phyloP scores from a whole-genome alignment of 1,284 basidiomycete species.

The Cystobasidiaceae sp. region DNA sequence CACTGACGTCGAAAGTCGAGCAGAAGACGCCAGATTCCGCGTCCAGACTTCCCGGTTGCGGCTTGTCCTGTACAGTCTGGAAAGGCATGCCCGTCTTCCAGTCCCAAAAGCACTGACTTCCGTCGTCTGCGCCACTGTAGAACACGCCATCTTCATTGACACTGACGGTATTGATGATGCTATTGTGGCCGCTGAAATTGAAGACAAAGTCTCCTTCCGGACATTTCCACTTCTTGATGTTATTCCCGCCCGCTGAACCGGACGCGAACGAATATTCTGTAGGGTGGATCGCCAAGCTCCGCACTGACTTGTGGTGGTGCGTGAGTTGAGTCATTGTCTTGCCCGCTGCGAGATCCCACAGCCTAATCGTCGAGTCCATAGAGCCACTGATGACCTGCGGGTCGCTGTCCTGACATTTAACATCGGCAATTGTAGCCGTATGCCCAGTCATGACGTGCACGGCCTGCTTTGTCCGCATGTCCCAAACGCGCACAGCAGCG shows the following conservation, averaged over 20 bases:
- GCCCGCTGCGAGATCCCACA: constrained; percentile 96
- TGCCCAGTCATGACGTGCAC: constrained; percentile 91
- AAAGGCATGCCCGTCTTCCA: constrained; percentile 91
- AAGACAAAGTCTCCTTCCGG: constrained; percentile 70
- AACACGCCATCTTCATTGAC: constrained; percentile 94
- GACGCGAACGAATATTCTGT: constrained; percentile 94
- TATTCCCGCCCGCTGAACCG: constrained; percentile 90
- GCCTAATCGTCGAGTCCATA: constrained; percentile 91
- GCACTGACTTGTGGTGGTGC: constrained; percentile 97
- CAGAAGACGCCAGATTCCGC: constrained; percentile 87
- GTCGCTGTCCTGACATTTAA: constrained; percentile 91
- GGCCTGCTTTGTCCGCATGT: constrained; percentile 96
- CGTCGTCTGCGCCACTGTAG: constrained; percentile 67
- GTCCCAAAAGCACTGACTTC: constrained; percentile 60
- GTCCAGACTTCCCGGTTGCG: constrained; percentile 93
- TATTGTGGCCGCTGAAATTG: constrained; percentile 81
- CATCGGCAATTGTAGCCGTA: constrained; percentile 87
- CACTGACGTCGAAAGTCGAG: constrained; percentile 92
- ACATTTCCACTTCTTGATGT: constrained; percentile 99
- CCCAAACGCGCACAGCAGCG: constrained; percentile 90
- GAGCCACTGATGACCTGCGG: constrained; percentile 96
- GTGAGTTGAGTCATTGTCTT: constrained; percentile 93
- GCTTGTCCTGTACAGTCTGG: constrained; percentile 87
- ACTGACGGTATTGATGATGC: constrained; percentile 92
- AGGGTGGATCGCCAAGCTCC: constrained; percentile 87